A percentile compares a stretch with the other conserved stretches of the same genome.
phyloP scores from a whole-genome alignment of 768 basidiomycete genomes.

The Mycena indigotica region DNA sequence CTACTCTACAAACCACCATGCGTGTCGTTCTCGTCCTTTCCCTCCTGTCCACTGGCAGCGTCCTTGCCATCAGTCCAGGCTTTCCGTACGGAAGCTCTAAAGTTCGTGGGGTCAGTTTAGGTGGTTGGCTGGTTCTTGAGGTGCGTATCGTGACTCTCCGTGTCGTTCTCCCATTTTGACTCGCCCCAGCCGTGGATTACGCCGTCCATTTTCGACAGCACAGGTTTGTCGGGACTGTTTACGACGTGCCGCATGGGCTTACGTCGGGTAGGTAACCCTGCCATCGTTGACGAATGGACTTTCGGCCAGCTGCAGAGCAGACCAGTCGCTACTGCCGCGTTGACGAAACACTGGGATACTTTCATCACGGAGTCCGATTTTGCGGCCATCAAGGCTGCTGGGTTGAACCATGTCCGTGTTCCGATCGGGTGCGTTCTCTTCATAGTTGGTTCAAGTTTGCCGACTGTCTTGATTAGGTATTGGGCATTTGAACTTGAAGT shows the following conservation, averaged over 20 bases:
- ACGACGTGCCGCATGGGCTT: background rate
- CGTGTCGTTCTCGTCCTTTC: slow-evolving; percentile 34
- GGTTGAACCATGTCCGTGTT: slow-evolving; percentile 79
- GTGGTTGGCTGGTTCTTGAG: slow-evolving; percentile 56
- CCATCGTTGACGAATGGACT: slow-evolving; percentile 78
- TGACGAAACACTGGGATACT: slow-evolving; percentile 75
- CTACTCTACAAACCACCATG: no score
- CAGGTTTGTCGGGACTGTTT: slow-evolving; percentile 39
- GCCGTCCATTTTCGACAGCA: slow-evolving; percentile 72
- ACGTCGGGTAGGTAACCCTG: slow-evolving; percentile 33
- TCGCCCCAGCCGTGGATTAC: slow-evolving; percentile 79
- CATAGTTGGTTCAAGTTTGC: background rate
- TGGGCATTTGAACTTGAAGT: slow-evolving; percentile 93
- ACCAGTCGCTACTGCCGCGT: slow-evolving; percentile 46
- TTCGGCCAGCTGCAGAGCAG: slow-evolving; percentile 65
- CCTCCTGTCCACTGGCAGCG: no score
- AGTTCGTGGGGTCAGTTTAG: slow-evolving; percentile 84
- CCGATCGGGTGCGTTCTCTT: slow-evolving; percentile 66
- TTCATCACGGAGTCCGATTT: slow-evolving; percentile 89
- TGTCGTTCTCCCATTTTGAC: background rate
- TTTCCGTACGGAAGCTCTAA: slow-evolving; percentile 76
- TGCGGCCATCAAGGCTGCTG: slow-evolving; percentile 69
- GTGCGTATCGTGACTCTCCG: slow-evolving; percentile 29
- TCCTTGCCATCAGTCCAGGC: slow-evolving; percentile 50
- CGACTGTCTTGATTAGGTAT: slow-evolving; percentile 38